These are phyloP conservation scores for Stygiomarasmius scandens DNA, from an alignment of 1,284 basidiomycete species.

Conservation along the genomic window DNA sequence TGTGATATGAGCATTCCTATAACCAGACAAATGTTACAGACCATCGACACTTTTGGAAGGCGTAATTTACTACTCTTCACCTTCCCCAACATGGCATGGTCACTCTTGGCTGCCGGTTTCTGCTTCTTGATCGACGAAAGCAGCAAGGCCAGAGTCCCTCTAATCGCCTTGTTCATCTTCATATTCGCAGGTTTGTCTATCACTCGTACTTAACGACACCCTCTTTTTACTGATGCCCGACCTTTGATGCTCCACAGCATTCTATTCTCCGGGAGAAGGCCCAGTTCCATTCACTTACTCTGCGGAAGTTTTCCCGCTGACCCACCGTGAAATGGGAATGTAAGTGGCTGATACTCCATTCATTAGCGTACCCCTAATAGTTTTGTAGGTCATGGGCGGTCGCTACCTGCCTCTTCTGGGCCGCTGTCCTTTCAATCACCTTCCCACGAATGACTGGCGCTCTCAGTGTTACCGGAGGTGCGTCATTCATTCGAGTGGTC, in stretches of 20 bases:
- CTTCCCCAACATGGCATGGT: slow-evolving; percentile 64
- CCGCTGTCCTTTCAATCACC: slow-evolving; percentile 56
- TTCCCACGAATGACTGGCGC: slow-evolving; percentile 60
- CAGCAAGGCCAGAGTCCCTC: slow-evolving; percentile 42
- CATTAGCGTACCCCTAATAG: background rate
- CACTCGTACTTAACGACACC: too few species aligned
- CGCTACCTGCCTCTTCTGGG: slow-evolving; percentile 53
- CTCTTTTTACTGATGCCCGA: background rate
- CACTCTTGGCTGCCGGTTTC: slow-evolving; percentile 61
- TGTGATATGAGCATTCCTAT: background rate
- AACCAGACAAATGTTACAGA: slow-evolving; percentile 23
- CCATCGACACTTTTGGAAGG: slow-evolving; percentile 61
- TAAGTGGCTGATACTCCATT: slow-evolving; percentile 21
- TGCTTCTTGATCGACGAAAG: slow-evolving; percentile 50
- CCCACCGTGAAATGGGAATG: slow-evolving; percentile 59
- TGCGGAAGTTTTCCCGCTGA: slow-evolving; percentile 66
- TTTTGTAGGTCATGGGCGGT: slow-evolving; percentile 51
- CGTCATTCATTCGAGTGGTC: slow-evolving; percentile 6
- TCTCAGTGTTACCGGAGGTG: slow-evolving; percentile 42
- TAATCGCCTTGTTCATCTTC: slow-evolving; percentile 61
- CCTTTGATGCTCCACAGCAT: slow-evolving; percentile 30
- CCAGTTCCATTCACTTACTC: slow-evolving; percentile 73
- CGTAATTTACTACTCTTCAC: slow-evolving; percentile 59
- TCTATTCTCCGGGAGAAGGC: slow-evolving; percentile 69
- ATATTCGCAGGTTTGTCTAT: slow-evolving; percentile 47